Evolutionary conservation across 768 basidiomycete genomes (phyloP).

Genomic region (Dioszegia aurantiaca): DNA sequence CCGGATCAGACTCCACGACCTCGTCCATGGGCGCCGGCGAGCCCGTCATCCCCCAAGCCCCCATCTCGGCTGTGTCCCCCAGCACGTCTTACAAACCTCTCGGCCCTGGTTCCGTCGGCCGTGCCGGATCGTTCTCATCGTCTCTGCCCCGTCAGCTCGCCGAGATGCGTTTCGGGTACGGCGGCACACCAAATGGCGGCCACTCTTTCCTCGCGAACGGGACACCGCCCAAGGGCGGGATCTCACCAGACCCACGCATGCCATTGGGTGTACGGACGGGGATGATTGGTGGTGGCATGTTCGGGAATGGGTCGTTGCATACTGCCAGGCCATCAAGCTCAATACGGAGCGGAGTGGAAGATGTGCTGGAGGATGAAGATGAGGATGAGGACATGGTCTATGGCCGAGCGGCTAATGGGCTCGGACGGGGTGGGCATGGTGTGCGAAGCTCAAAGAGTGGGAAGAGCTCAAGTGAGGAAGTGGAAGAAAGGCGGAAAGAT

Average conservation of each 20-base stretch:
- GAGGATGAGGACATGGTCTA: constrained; percentile 32
- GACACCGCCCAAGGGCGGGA: constrained; percentile 7
- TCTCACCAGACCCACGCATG: constrained; percentile 15
- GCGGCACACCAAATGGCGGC: constrained; percentile 1
- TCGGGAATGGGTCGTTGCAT: constrained; percentile 23
- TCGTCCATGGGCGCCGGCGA: constrained; percentile 44
- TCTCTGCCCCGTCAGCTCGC: constrained; percentile 10
- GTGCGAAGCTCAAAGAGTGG: constrained; percentile 14
- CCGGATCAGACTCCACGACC: constrained; percentile 43
- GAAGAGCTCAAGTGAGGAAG: constrained; percentile 22
- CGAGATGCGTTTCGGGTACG: constrained; percentile 12
- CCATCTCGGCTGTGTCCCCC: constrained; percentile 20
- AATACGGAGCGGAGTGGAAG: constrained; percentile 33
- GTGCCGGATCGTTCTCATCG: constrained; percentile 25
- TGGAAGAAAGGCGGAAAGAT: constrained; percentile 20
- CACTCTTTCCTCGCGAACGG: constrained; percentile 1
- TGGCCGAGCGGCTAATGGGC: constrained; percentile 6
- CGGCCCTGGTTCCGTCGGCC: constrained; percentile 3
- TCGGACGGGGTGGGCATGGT: not conserved
- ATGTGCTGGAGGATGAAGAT: constrained; percentile 34
- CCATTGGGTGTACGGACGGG: constrained; percentile 23
- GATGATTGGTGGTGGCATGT: constrained; percentile 40
- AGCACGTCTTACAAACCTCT: constrained; percentile 32
- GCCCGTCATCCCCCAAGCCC: constrained; percentile 20
- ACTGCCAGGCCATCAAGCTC: constrained; percentile 35